phyloP scores from a whole-genome alignment of 2,329 filamentous ascomycete genomes.

The Cladosporium sp. region DNA sequence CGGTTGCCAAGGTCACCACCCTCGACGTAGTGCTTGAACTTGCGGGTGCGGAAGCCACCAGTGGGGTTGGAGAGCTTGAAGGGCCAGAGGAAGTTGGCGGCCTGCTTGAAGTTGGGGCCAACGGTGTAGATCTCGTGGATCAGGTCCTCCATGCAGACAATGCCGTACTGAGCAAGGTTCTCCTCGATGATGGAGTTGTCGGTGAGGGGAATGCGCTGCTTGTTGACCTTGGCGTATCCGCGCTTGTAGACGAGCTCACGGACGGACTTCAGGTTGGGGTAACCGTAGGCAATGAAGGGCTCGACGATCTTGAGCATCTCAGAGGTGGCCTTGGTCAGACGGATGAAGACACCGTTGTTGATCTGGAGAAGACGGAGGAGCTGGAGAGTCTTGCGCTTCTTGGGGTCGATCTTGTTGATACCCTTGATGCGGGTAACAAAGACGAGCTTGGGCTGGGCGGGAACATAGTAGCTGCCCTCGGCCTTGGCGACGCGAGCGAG shows the following conservation, averaged over 20 bases:
- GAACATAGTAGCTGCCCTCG: constrained; percentile 90
- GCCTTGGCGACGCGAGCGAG: constrained; percentile 86
- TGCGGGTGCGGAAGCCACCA: constrained; percentile 91
- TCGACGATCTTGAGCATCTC: constrained; percentile 99
- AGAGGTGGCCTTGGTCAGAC: constrained; percentile 92
- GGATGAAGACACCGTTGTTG: constrained; percentile 99
- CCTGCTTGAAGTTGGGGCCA: constrained; percentile 97
- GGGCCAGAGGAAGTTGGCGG: constrained; percentile 98
- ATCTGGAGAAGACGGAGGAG: constrained; percentile 99
- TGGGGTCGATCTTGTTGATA: constrained; percentile 99
- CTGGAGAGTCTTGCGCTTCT: constrained; percentile 99
- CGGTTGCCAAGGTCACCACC: constrained; percentile 98
- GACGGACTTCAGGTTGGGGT: constrained; percentile 98
- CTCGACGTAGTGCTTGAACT: constrained; percentile 99
- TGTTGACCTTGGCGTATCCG: constrained; percentile 97
- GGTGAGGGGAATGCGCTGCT: constrained; percentile 93
- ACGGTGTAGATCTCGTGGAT: constrained; percentile 99
- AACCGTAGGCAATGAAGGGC: constrained; percentile 98
- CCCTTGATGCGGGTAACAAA: constrained; percentile 99
- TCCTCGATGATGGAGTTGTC: constrained; percentile 98
- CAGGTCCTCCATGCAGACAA: constrained; percentile 98
- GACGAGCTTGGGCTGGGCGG: constrained; percentile 92
- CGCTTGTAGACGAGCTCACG: constrained; percentile 99
- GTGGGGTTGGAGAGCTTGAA: constrained; percentile 99
- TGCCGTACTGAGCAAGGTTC: constrained; percentile 95